Percentiles rank a stretch among this genome's conserved stretches.
These are phyloP conservation scores for Tylopilus sp. DNA, from an alignment of 1,284 basidiomycete genomes.

Conservation along the genomic window DNA sequence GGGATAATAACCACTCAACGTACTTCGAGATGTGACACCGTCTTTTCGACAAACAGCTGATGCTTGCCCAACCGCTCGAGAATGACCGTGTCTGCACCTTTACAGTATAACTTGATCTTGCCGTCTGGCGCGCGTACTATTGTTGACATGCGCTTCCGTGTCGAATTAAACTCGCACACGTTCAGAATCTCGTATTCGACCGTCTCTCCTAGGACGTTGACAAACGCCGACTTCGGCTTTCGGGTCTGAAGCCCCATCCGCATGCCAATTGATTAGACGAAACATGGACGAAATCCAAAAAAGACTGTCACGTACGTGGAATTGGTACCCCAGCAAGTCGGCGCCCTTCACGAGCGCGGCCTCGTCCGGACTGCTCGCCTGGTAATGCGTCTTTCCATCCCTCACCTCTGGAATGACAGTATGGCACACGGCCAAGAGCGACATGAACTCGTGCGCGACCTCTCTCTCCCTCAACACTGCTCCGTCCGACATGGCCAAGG, in stretches of 20 bases:
- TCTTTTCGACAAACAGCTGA: slow-evolving; percentile 84
- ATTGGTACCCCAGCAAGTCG: slow-evolving; percentile 87
- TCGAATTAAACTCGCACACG: slow-evolving; percentile 98
- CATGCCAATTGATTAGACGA: not conserved
- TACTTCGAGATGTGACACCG: slow-evolving; percentile 86
- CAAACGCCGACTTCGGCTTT: slow-evolving; percentile 92
- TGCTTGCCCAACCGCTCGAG: slow-evolving; percentile 79
- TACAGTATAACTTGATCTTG: slow-evolving; percentile 91
- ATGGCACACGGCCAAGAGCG: slow-evolving; percentile 92
- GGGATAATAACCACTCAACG: not conserved
- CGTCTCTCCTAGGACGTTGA: slow-evolving; percentile 69
- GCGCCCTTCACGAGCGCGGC: slow-evolving; percentile 95
- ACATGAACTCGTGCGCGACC: slow-evolving; percentile 81
- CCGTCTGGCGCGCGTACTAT: slow-evolving; percentile 85
- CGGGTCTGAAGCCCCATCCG: slow-evolving; percentile 56
- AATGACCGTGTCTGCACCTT: slow-evolving; percentile 98
- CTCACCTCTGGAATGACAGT: slow-evolving; percentile 96
- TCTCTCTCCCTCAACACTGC: slow-evolving; percentile 42
- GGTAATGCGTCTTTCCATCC: slow-evolving; percentile 82
- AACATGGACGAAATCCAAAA: slow-evolving; percentile 26
- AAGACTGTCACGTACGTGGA: slow-evolving; percentile 59
- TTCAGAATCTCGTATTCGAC: slow-evolving; percentile 91
- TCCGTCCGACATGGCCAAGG: not conserved
- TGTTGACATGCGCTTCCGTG: slow-evolving; percentile 96
- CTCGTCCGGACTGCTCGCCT: slow-evolving; percentile 97